Percentiles rank a stretch among this genome's conserved stretches.
phyloP scores from a whole-genome alignment of 2,329 filamentous ascomycete genomes.

The Lachnellula occidentalis region DNA sequence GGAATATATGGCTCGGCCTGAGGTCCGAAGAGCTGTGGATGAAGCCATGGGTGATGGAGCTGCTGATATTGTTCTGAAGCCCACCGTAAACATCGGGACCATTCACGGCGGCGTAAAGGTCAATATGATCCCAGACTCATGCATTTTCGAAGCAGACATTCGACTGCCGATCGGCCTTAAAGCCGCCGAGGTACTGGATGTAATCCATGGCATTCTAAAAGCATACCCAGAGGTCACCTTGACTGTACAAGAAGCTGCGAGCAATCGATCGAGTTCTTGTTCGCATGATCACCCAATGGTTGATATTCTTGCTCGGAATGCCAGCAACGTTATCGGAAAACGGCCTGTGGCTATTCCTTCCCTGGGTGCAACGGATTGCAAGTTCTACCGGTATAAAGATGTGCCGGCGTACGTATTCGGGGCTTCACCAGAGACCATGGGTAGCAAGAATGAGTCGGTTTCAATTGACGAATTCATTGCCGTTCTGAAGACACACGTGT shows the following conservation, averaged over 20 bases:
- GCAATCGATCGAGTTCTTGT: constrained; percentile 31
- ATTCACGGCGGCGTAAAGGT: constrained; percentile 38
- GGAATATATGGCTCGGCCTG: constrained; percentile 27
- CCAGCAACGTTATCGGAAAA: constrained; percentile 23
- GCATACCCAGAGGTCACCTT: constrained; percentile 29
- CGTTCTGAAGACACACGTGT: constrained; percentile 28
- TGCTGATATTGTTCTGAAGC: constrained; percentile 29
- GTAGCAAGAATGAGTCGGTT: constrained; percentile 27
- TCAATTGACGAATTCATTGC: constrained; percentile 29
- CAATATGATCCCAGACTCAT: constrained; percentile 37
- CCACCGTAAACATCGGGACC: constrained; percentile 37
- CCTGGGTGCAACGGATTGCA: constrained; percentile 37
- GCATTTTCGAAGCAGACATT: constrained; percentile 37
- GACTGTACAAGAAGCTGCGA: constrained; percentile 31
- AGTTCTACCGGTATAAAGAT: constrained; percentile 35
- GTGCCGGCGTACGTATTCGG: constrained; percentile 36
- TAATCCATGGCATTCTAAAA: constrained; percentile 27
- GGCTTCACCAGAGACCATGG: constrained; percentile 20
- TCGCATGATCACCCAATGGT: constrained; percentile 33
- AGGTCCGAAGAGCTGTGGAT: constrained; percentile 31
- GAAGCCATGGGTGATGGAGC: constrained; percentile 35
- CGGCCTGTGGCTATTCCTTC: constrained; percentile 32
- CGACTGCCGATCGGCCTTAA: constrained; percentile 35
- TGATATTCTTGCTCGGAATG: constrained; percentile 25
- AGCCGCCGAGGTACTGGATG: constrained; percentile 25